These are phyloP conservation scores for Paulownia fortunei DNA, from an alignment of 257 asterid species.

Conservation along the genomic window DNA sequence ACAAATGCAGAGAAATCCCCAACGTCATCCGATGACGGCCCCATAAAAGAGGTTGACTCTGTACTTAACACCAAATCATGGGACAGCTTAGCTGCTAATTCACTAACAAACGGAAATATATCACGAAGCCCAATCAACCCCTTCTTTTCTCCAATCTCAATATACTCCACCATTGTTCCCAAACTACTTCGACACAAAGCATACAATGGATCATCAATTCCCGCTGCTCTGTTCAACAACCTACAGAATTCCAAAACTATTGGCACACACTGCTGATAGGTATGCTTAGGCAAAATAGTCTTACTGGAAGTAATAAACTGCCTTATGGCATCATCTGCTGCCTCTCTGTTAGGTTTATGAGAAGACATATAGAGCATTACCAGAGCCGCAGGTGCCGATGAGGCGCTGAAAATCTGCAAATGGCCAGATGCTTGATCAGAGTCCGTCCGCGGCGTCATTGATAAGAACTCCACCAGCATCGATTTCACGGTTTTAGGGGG, in stretches of 20 bases:
- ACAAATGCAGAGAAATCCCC: slow-evolving; percentile 62
- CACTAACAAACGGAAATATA: slow-evolving; percentile 63
- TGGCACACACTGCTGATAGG: slow-evolving; percentile 46
- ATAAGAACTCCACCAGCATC: slow-evolving; percentile 51
- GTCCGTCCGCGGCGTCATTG: slow-evolving; percentile 35
- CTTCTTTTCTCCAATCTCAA: slow-evolving; percentile 34
- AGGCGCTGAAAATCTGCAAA: slow-evolving; percentile 62
- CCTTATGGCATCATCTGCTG: slow-evolving; percentile 65
- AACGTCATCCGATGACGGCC: slow-evolving; percentile 52
- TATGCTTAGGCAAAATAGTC: slow-evolving; percentile 38
- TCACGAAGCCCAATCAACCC: slow-evolving; percentile 51
- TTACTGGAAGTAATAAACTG: slow-evolving; percentile 55
- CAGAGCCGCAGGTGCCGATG: slow-evolving; percentile 71
- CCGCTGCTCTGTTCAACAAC: slow-evolving; percentile 55
- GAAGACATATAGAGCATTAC: slow-evolving; percentile 79
- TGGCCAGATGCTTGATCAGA: slow-evolving; percentile 47
- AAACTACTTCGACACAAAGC: slow-evolving; percentile 58
- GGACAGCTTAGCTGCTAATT: slow-evolving; percentile 60
- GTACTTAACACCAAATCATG: slow-evolving; percentile 40
- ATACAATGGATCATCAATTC: slow-evolving; percentile 58
- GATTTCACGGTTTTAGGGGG: slow-evolving; percentile 39
- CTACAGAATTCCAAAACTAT: slow-evolving; percentile 72
- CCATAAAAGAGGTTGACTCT: slow-evolving; percentile 34
- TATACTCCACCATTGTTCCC: slow-evolving; percentile 50
- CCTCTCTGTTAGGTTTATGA: slow-evolving; percentile 43